Percentiles rank a stretch among this genome's conserved stretches.
These are phyloP conservation scores for Cylindrodendrum hubeiense DNA, from an alignment of 2,329 filamentous ascomycete genomes.

Conservation along the genomic window DNA sequence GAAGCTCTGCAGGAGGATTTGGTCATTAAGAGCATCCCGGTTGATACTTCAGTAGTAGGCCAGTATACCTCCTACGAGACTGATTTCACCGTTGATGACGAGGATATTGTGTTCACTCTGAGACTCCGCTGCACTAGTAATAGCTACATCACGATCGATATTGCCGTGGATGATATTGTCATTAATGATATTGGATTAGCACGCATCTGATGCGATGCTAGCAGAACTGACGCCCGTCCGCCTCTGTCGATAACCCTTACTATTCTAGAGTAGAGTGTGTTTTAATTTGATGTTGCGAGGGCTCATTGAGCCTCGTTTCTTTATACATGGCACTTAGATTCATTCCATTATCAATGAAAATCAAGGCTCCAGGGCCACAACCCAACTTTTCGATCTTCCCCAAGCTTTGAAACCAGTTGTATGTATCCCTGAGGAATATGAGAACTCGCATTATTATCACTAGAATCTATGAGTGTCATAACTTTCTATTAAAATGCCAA, in stretches of 20 bases:
- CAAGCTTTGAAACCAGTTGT: no score
- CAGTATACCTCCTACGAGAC: background rate
- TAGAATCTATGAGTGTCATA: no score
- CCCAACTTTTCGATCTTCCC: no score
- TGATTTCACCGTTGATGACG: background rate
- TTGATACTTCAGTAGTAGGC: background rate
- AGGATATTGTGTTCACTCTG: constrained; percentile 5
- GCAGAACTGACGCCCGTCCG: background rate
- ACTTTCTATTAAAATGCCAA: no score
- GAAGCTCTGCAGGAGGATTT: background rate
- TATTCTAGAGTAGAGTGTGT: background rate
- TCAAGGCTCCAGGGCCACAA: no score
- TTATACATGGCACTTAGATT: no score
- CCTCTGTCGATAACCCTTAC: background rate
- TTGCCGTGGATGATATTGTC: constrained; percentile 23
- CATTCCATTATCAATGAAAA: no score
- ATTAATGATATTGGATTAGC: background rate
- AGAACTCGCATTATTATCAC: no score
- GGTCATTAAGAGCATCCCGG: background rate
- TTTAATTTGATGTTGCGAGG: background rate
- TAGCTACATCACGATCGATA: background rate
- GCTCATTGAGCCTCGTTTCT: no score
- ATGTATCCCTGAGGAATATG: no score
- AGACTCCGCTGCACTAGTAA: constrained; percentile 15
- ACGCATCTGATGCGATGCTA: background rate